Evolutionary conservation across 352 stramenopile genomes (phyloP).

Genomic region (Phytopythium montanum): DNA sequence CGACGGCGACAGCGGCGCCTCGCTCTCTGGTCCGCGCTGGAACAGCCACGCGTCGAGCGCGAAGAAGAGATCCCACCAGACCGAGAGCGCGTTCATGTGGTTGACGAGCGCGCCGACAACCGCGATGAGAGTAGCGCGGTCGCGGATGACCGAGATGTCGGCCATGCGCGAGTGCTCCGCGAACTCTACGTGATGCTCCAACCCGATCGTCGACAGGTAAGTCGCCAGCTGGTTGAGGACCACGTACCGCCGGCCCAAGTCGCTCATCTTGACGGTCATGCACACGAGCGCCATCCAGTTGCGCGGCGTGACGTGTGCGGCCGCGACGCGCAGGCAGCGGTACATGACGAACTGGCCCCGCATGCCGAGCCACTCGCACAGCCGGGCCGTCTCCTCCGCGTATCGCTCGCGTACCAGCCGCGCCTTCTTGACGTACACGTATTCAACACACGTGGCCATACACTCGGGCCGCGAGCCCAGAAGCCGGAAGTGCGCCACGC

Average conservation of each 20-base stretch:
- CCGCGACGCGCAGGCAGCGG: slow-evolving; percentile 27
- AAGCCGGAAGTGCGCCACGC: slow-evolving; percentile 42
- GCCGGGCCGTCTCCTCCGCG: slow-evolving; percentile 29
- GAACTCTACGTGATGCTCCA: slow-evolving; percentile 19
- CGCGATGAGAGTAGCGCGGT: slow-evolving; percentile 29
- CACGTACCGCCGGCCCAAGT: slow-evolving; percentile 14
- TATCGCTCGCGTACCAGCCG: slow-evolving; percentile 25
- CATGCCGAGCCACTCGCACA: slow-evolving; percentile 47
- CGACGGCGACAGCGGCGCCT: slow-evolving; percentile 10
- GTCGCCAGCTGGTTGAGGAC: slow-evolving; percentile 30
- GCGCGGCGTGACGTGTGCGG: slow-evolving; percentile 19
- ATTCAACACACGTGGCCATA: slow-evolving; percentile 52
- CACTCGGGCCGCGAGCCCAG: slow-evolving; percentile 28
- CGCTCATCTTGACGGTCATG: slow-evolving; percentile 15
- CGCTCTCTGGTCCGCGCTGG: slow-evolving; percentile 8
- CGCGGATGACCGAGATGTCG: slow-evolving; percentile 28
- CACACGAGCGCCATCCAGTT: slow-evolving; percentile 54
- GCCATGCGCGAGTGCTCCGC: slow-evolving; percentile 16
- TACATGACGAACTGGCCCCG: slow-evolving; percentile 38
- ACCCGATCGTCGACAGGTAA: slow-evolving; percentile 25
- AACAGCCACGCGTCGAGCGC: slow-evolving; percentile 36
- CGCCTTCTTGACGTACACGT: slow-evolving; percentile 42
- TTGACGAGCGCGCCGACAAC: slow-evolving; percentile 45
- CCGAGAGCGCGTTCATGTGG: slow-evolving; percentile 27
- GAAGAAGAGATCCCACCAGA: slow-evolving; percentile 48